Conservation (phyloP, 768 basidiomycete genomes). For the Auricularia heimuer region DNA sequence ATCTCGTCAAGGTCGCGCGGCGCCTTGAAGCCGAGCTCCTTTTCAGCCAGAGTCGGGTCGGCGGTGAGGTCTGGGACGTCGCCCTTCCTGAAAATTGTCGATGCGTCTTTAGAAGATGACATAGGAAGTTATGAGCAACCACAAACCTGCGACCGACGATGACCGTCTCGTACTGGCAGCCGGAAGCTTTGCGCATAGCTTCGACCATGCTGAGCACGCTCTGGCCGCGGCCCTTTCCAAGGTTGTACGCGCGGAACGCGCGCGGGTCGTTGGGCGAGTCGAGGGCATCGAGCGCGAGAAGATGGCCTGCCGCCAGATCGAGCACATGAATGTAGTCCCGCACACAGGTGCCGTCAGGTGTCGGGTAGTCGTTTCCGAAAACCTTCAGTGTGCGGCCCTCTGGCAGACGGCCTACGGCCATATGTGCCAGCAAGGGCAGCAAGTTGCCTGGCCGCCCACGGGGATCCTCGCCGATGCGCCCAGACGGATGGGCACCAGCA, state of each 20-base stretch:
- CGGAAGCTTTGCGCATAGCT: conserved; percentile 88
- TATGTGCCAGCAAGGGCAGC: conserved; percentile 85
- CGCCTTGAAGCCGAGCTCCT: conserved; percentile 89
- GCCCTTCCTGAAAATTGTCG: conserved; percentile 28
- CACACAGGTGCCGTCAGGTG: conserved; percentile 94
- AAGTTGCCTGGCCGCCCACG: conserved; percentile 90
- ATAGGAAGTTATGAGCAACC: too few species aligned
- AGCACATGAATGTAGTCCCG: conserved; percentile 90
- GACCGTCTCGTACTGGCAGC: conserved; percentile 80
- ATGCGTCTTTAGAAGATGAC: too few species aligned
- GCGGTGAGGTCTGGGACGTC: conserved; percentile 97
- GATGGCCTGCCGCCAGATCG: conserved; percentile 90
- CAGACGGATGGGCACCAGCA: conserved; percentile 96
- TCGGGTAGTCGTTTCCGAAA: conserved; percentile 97
- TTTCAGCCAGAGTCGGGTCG: conserved; percentile 81
- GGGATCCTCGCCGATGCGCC: conserved; percentile 94
- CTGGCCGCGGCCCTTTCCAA: conserved; percentile 87
- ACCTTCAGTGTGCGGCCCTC: conserved; percentile 57
- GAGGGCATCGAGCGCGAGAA: conserved; percentile 82
- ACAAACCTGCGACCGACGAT: conserved; percentile 83
- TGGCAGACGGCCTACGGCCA: conserved; percentile 78
- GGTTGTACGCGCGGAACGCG: conserved; percentile 87
- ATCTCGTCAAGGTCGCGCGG: conserved; percentile 74
- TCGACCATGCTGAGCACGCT: conserved; percentile 90
- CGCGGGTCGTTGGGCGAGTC: conserved; percentile 41